phyloP scores from a whole-genome alignment of 2,329 filamentous ascomycete genomes.

The Furcasterigmium furcatum region DNA sequence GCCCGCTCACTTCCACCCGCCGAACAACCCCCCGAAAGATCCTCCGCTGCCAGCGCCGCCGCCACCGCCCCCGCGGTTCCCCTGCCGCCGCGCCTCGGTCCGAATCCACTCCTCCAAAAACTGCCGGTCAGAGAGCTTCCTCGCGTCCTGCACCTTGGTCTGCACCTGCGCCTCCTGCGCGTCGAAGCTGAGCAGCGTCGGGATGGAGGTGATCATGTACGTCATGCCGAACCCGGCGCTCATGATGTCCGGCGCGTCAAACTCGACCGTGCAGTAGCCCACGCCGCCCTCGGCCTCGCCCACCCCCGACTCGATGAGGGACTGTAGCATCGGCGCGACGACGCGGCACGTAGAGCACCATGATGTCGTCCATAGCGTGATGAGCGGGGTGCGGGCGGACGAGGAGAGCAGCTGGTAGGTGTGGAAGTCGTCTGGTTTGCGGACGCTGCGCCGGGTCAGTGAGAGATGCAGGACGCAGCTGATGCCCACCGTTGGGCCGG shows the following conservation, averaged over 20 bases:
- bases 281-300: constrained; percentile 56
- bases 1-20: constrained; percentile 22
- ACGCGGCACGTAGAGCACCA: constrained; percentile 53
- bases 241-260: constrained; percentile 57
- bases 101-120: constrained; percentile 54
- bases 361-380: constrained; percentile 59
- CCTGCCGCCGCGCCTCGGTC: constrained; percentile 44
- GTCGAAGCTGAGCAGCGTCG: constrained; percentile 56
- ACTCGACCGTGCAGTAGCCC: constrained; percentile 50
- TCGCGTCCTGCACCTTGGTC: constrained; percentile 47
- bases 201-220: constrained; percentile 57
- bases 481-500: too few species aligned
- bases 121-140: constrained; percentile 41
- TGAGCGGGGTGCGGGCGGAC: constrained; percentile 49
- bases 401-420: constrained; percentile 54
- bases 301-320: constrained; percentile 46
- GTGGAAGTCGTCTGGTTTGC: constrained; percentile 49
- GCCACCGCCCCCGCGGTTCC: constrained; percentile 39
- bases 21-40: constrained; percentile 37
- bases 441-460: constrained; percentile 37
- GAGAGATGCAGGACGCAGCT: background rate
- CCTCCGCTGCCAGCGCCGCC: constrained; percentile 24
- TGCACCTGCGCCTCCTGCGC: constrained; percentile 46
- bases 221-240: constrained; percentile 40
- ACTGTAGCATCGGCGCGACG: constrained; percentile 44